These are phyloP conservation scores for Scutellaria barbata DNA, from an alignment of 257 asterid genomes.

Conservation along the genomic window DNA sequence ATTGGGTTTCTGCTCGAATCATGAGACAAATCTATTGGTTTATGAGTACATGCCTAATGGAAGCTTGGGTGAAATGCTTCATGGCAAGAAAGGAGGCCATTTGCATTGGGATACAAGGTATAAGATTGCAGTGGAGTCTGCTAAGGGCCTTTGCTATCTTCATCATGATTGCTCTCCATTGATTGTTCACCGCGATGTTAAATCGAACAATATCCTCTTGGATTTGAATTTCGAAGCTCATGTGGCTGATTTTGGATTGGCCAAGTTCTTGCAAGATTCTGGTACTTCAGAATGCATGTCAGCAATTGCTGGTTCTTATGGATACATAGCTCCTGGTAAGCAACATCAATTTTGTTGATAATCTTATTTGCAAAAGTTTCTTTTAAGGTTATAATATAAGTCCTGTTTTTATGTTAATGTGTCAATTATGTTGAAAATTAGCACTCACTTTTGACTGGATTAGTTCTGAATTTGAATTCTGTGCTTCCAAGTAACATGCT, in stretches of 20 bases:
- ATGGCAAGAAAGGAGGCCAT: slow-evolving; percentile 96
- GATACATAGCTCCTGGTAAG: slow-evolving; percentile 96
- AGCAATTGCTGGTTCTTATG: slow-evolving; percentile 99
- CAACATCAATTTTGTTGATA: neutral
- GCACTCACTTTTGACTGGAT: slow-evolving; percentile 23
- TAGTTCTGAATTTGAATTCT: slow-evolving; percentile 37
- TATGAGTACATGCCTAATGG: slow-evolving; percentile 98
- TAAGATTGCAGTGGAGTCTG: slow-evolving; percentile 86
- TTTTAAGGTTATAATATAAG: neutral
- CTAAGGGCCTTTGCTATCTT: slow-evolving; percentile 97
- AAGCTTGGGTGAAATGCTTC: slow-evolving; percentile 91
- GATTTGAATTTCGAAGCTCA: slow-evolving; percentile 91
- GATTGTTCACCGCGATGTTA: slow-evolving; percentile 92
- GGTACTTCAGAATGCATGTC: slow-evolving; percentile 98
- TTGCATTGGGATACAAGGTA: slow-evolving; percentile 91
- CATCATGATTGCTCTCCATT: slow-evolving; percentile 96
- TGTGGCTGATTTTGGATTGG: slow-evolving; percentile 98
- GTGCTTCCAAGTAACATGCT: slow-evolving; percentile 38
- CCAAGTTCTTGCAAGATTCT: slow-evolving; percentile 93
- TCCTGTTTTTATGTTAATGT: slow-evolving; percentile 14
- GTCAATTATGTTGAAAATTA: slow-evolving; percentile 22
- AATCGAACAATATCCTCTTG: slow-evolving; percentile 84
- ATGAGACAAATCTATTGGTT: slow-evolving; percentile 85
- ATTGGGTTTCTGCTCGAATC: slow-evolving; percentile 88
- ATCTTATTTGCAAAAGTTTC: neutral